phyloP scores from a whole-genome alignment of 73 alveolate species.

The Urostyla sp. region DNA sequence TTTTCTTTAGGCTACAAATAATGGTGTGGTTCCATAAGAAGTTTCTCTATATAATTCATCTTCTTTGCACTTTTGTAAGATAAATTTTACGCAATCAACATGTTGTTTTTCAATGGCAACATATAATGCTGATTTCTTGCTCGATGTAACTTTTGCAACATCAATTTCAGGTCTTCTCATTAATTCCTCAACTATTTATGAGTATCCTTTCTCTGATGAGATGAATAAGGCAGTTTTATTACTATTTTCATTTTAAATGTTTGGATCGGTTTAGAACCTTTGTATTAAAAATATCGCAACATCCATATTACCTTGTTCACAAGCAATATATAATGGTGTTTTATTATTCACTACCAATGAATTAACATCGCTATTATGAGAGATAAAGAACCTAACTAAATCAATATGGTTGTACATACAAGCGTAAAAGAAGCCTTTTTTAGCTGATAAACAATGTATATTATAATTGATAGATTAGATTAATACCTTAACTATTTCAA shows the following conservation, averaged over 20 bases:
- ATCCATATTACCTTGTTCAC: constrained; percentile 40
- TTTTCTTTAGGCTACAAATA: constrained; percentile 40
- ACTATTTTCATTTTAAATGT: constrained; percentile 30
- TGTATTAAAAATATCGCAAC: constrained; percentile 20
- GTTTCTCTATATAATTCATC: constrained; percentile 29
- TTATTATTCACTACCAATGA: background rate
- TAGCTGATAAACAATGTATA: constrained; percentile 14
- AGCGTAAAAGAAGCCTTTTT: constrained; percentile 46
- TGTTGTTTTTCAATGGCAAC: constrained; percentile 42
- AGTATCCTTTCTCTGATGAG: constrained; percentile 38
- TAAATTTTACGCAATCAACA: constrained; percentile 48
- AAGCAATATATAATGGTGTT: constrained; percentile 42
- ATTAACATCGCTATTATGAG: background rate
- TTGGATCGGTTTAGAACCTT: constrained; percentile 44
- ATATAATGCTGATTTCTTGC: constrained; percentile 48
- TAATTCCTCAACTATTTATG: constrained; percentile 14
- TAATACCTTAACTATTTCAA: constrained; percentile 9
- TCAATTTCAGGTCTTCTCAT: constrained; percentile 53
- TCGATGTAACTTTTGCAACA: constrained; percentile 24
- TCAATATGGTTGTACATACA: constrained; percentile 3
- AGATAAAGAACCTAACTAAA: constrained; percentile 20
- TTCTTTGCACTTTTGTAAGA: constrained; percentile 40
- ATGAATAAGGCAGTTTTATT: constrained; percentile 38
- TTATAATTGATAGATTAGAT: constrained; percentile 3
- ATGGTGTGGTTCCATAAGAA: constrained; percentile 41